Evolutionary conservation across 2,329 filamentous ascomycete species (phyloP).

Genomic region (Cercospora zeae-maydis): DNA sequence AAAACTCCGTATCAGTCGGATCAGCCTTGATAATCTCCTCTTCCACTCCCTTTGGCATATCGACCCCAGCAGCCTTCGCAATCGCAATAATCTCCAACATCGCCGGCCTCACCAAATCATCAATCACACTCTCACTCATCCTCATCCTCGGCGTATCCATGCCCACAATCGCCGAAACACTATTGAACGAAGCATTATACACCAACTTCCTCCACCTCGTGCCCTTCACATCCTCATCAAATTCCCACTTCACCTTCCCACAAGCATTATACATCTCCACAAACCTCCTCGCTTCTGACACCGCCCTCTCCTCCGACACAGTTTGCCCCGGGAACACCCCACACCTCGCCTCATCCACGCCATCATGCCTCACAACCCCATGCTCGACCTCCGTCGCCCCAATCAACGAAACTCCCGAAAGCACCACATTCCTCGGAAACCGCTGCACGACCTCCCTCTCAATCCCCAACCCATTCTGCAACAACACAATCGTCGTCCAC

Average conservation of each 20-base stretch:
- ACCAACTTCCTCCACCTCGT: conserved; percentile 53
- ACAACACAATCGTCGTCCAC: conserved; percentile 53
- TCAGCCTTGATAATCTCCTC: conserved; percentile 49
- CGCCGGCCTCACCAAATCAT: conserved; percentile 50
- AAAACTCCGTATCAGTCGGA: conserved; percentile 48
- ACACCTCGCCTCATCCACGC: conserved; percentile 50
- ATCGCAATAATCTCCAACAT: conserved; percentile 54
- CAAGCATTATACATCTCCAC: conserved; percentile 48
- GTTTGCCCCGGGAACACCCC: conserved; percentile 48
- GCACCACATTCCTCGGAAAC: conserved; percentile 52
- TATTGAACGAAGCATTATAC: conserved; percentile 52
- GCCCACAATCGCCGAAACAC: conserved; percentile 50
- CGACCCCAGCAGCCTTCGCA: conserved; percentile 44
- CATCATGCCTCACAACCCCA: conserved; percentile 53
- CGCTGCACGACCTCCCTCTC: conserved; percentile 51
- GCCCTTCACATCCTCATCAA: conserved; percentile 43
- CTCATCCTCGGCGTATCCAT: conserved; percentile 53
- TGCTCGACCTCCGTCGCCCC: conserved; percentile 49
- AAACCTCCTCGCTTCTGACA: conserved; percentile 42
- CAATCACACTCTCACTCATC: conserved; percentile 44
- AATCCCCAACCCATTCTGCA: conserved; percentile 64
- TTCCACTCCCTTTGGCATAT: conserved; percentile 45
- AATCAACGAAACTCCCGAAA: conserved; percentile 54
- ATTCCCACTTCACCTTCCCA: conserved; percentile 43
- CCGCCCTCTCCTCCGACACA: conserved; percentile 31